A percentile compares a stretch with the other conserved stretches of the same genome.
Evolutionary conservation across 2,329 filamentous ascomycete species (phyloP).

Genomic region (Zopfia rhizophila): DNA sequence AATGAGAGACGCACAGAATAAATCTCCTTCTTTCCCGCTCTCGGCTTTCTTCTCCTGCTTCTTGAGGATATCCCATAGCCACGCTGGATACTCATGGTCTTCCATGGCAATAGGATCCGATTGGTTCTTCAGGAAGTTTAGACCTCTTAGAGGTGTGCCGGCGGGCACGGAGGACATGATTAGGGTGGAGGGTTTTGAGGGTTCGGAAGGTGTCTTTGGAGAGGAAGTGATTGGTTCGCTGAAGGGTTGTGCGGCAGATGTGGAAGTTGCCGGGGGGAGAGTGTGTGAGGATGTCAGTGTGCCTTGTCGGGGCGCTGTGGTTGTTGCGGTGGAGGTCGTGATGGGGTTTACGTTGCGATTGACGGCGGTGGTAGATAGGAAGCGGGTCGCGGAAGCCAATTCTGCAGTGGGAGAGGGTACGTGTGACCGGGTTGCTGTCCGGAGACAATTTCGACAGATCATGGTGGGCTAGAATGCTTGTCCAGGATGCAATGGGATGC

Average conservation of each 20-base stretch:
- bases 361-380: slow-evolving; percentile 37
- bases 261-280: slow-evolving; percentile 55
- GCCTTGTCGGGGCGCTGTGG: slow-evolving; percentile 39
- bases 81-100: slow-evolving; percentile 81
- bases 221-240: slow-evolving; percentile 51
- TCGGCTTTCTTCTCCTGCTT: slow-evolving; percentile 65
- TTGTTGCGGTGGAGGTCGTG: slow-evolving; percentile 36
- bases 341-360: slow-evolving; percentile 37
- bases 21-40: slow-evolving; percentile 71
- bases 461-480: no score
- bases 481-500: no score
- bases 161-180: slow-evolving; percentile 65
- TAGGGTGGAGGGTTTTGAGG: slow-evolving; percentile 37
- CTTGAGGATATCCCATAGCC: slow-evolving; percentile 80
- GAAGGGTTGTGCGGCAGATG: slow-evolving; percentile 58
- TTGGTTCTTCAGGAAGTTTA: slow-evolving; percentile 81
- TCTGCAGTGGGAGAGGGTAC: slow-evolving; percentile 5
- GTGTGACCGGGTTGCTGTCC: slow-evolving; percentile 40
- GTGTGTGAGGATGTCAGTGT: slow-evolving; percentile 37
- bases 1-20: slow-evolving; percentile 74
- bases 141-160: slow-evolving; percentile 75
- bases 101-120: slow-evolving; percentile 77
- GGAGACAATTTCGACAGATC: slow-evolving; percentile 54
- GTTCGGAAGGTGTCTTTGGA: slow-evolving; percentile 34
- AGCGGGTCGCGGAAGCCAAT: slow-evolving; percentile 30